Evolutionary conservation across 768 basidiomycete genomes (phyloP), one percentile per base, ranked within the genome.

Genomic region (Amanita polypyramis): DNA sequence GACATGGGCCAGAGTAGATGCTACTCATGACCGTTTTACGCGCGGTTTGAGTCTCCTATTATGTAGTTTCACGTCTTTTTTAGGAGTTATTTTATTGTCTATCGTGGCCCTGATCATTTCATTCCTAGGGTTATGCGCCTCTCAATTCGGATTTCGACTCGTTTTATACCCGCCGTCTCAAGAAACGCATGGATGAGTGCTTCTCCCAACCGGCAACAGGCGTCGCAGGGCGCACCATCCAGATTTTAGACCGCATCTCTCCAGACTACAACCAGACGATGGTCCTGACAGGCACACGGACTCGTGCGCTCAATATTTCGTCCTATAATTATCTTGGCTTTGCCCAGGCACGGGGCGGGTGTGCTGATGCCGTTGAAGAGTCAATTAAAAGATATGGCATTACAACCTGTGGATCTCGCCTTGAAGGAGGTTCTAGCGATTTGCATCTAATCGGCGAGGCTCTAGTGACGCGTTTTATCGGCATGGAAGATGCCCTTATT

Each of bases 311-410:
- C 56, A 99, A 99, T 64, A 86, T 98, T 55, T 94, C 93, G 0
- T 96, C 92, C 6, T 99, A 99, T 72, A 99, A 98, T 68, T 99
- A 98, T 62, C 90, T 99, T 57, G 96, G 96, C 3, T 99, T 99
- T 60, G 96, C 95, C 0, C 91, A 95, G 61, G 86, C 85, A 12
- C 76, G 78, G 2, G 96, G 96, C 11, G 87, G 88, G 5, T 96
- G 93, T 61, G 90, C 96, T 6, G 96, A 98, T 59, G 90, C 89
- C 4, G 94, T 91, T 6, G 92, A 94, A 60, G 84, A 87, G 53
- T 68, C 74, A 15, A 79, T 98, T 62, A 74, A 71, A 53, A 78
- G 81, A 3, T 94, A 93, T 59, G 95, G 95, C 20, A 65, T 93
- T 14, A 78, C 82, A 2, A 69, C 82, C 0, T 82, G 81, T 49